These are phyloP conservation scores for Sporothrix pseudoabietina DNA, from an alignment of 2,329 filamentous ascomycete genomes.

Conservation along the genomic window DNA sequence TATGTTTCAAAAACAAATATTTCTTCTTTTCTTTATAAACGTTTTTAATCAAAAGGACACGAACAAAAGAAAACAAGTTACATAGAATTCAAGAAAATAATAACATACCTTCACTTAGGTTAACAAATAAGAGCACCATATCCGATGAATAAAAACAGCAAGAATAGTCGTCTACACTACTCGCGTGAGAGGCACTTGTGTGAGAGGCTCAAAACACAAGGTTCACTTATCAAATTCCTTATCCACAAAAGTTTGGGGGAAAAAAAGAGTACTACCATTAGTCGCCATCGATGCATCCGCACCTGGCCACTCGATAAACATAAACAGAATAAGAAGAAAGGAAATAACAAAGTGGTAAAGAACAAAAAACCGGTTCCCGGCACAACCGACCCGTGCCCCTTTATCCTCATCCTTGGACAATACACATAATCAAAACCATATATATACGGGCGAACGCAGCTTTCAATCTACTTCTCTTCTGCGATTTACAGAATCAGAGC, in stretches of 20 bases:
- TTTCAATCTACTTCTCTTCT: neutral
- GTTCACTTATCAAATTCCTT: neutral
- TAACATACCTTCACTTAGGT: too few relatives aligned
- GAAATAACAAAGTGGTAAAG: slow-evolving; percentile 3
- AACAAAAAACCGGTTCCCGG: neutral
- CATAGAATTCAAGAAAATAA: too few relatives aligned
- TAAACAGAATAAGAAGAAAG: neutral
- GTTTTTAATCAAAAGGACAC: too few relatives aligned
- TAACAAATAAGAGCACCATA: too few relatives aligned
- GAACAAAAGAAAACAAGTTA: too few relatives aligned
- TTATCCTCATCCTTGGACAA: neutral
- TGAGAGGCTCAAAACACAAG: neutral
- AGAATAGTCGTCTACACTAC: too few relatives aligned
- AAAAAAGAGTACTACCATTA: neutral
- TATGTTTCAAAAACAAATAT: too few relatives aligned
- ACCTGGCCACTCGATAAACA: neutral
- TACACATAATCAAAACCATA: neutral
- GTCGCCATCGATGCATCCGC: neutral
- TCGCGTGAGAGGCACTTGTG: too few relatives aligned
- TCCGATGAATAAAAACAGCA: too few relatives aligned
- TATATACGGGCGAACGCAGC: neutral
- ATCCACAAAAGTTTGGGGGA: neutral
- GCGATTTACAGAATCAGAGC: slow-evolving; percentile 46
- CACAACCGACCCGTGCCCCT: neutral
- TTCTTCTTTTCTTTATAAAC: too few relatives aligned